A percentile compares a stretch with the other conserved stretches of the same genome.
Evolutionary conservation across 2,329 filamentous ascomycete species (phyloP).

Genomic region (Fusarium sp.): DNA sequence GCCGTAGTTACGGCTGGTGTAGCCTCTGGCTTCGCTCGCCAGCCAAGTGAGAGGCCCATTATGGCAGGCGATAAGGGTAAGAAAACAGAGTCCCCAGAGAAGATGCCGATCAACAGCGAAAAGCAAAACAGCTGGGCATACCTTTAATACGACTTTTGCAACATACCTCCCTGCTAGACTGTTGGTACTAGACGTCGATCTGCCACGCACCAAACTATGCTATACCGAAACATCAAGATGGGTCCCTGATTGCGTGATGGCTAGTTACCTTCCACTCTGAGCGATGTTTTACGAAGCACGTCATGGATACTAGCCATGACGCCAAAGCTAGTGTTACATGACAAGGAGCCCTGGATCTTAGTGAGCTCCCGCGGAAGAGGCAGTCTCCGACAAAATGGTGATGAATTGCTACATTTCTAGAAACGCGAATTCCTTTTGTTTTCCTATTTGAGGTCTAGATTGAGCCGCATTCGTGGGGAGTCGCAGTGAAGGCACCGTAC

Average conservation of each 20-base stretch:
- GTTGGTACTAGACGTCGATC: neutral
- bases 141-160: neutral
- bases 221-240: neutral
- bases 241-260: constrained; percentile 23
- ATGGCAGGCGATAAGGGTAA: neutral
- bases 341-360: neutral
- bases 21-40: neutral
- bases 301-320: constrained; percentile 25
- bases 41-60: constrained; percentile 12
- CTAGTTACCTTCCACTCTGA: constrained; percentile 25
- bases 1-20: neutral
- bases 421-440: neutral
- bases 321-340: constrained; percentile 15
- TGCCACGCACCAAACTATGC: neutral
- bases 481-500: neutral
- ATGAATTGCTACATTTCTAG: neutral
- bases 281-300: constrained; percentile 18
- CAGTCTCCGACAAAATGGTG: neutral
- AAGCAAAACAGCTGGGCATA: no score
- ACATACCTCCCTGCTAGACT: neutral
- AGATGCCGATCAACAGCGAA: neutral
- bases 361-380: neutral
- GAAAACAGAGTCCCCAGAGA: neutral
- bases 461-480: neutral
- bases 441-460: neutral